Base-by-base conservation (phyloP, 139 green algal genomes). In the Nannochloris sp. region DNA sequence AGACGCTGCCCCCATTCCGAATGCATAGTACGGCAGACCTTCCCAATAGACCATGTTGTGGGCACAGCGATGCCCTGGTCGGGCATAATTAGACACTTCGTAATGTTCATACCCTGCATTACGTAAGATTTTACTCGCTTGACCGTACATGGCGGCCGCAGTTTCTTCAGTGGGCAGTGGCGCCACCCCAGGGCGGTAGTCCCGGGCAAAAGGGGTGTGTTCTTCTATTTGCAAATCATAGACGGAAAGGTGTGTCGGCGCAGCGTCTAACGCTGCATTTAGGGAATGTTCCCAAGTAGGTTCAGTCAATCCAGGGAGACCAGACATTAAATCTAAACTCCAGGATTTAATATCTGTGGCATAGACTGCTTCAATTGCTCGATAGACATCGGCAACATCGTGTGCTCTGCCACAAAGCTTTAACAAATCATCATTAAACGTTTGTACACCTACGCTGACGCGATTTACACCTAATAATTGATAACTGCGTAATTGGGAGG, bases 221-320 rank as follows among this genome's bases (percentile, higher is more conserved):
- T 90, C 77, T 77, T 98, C 92, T 7, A 99, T 81, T 81, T 98
- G 92, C 19, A 99, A 78, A 79, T 98, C 93, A 66, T 99, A 99
- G 14, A 93, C 79, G 6, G 87, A 96, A 6, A 99, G 64, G 77
- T 98, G 93, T 42, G 69, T 32, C 3, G 93, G 88, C 13, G 27
- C 36, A 2, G 77, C 76, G 5, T 63, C 75, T 1, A 97, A 46
- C 3, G 88, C 87, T 9, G 64, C 24, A 8, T 75, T 13, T 61
- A 99, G 59, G 2, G 79, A 83, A 15, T 73, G 13, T 36, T 74
- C 46, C 91, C 91, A 98, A 6, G 13, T 10, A 14, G 81, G 76
- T 38, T 57, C 27, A 2, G 56, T 83, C 31, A 94, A 76, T 36
- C 75, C 54, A 0, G 93, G 93, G 55, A 99, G 76, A 3, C 90